These are phyloP conservation scores for Colletotrichum tabaci DNA, from an alignment of 2,329 filamentous ascomycete genomes.

Conservation along the genomic window DNA sequence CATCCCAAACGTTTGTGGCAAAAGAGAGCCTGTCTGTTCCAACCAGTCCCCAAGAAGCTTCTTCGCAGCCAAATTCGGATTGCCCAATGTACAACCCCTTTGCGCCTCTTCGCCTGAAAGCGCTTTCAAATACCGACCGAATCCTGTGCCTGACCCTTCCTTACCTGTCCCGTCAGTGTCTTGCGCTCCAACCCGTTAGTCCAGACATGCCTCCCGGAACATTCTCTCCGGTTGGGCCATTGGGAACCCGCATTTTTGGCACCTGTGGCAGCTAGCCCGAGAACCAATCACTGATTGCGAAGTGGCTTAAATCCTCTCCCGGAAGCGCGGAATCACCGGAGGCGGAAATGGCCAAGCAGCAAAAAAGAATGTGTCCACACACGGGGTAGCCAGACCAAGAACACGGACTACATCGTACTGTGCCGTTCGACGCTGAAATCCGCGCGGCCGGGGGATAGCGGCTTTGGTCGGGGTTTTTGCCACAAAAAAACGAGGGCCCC, in stretches of 20 bases:
- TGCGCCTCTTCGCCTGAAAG: background rate
- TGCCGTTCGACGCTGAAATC: background rate
- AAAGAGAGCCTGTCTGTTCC: background rate
- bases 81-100: background rate
- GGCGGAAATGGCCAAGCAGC: constrained; percentile 6
- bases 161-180: constrained; percentile 1
- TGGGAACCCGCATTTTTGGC: background rate
- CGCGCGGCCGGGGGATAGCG: constrained; percentile 16
- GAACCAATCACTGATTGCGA: constrained; percentile 2
- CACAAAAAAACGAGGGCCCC: constrained; percentile 14
- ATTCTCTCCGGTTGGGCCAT: constrained; percentile 24
- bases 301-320: background rate
- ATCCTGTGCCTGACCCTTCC: constrained; percentile 23
- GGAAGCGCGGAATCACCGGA: background rate
- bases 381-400: background rate
- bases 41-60: constrained; percentile 5
- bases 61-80: background rate
- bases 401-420: background rate
- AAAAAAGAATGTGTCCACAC: background rate
- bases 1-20: constrained; percentile 12
- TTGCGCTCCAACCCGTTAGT: background rate
- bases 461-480: constrained; percentile 30
- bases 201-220: constrained; percentile 27
- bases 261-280: background rate
- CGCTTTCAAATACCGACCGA: background rate